Base-by-base conservation (phyloP, 768 basidiomycete species). In the Amanita phalloides region DNA sequence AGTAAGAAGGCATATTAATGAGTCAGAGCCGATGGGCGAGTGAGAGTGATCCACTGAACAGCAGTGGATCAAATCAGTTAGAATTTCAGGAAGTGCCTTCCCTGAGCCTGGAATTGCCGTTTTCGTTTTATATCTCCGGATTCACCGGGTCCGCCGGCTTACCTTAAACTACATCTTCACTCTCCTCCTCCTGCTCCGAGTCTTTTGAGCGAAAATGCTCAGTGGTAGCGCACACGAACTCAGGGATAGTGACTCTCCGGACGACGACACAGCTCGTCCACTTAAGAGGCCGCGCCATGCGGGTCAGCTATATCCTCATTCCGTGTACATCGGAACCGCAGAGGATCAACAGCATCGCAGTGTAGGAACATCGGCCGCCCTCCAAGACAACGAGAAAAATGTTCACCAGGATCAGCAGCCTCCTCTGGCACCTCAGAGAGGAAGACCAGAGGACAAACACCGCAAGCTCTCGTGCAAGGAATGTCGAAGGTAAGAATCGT, bases 381-480 rank as follows among this genome's bases (percentile, higher is more conserved):
- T n/a, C 25, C 37, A 21, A 25, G 35, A 49, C 5, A 36, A n/a
- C 35, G 20, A 20, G 46, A 37, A 37, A 26, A 13, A 23, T 26
- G 33, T 8, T 13, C 49, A n/a, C 14, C 49, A 44, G 49, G 25
- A 51, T n/a, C 41, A 36, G 30, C 28, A 8, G 5, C 23, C 39
- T 4, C 25, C 43, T 11, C 3, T 11, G 7, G 17, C 17, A 10
- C 20, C 51, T 20, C 41, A 42, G 33, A 52, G 35, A 23, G 45
- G 49, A 23, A 57, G 68, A 14, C 49, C 52, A 5, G 73, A 76
- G 51, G 74, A 74, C 53, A 69, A 71, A 49, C 71, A 68, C 56
- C 68, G 74, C 45, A 69, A 68, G 53, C 55, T 75, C 23, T 77
- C 75, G 20, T 78, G 76, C 58, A 73, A 70, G 53, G 76, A 78